Base-by-base conservation (phyloP, 75 land plant species). In the Azolla pinnata region DNA sequence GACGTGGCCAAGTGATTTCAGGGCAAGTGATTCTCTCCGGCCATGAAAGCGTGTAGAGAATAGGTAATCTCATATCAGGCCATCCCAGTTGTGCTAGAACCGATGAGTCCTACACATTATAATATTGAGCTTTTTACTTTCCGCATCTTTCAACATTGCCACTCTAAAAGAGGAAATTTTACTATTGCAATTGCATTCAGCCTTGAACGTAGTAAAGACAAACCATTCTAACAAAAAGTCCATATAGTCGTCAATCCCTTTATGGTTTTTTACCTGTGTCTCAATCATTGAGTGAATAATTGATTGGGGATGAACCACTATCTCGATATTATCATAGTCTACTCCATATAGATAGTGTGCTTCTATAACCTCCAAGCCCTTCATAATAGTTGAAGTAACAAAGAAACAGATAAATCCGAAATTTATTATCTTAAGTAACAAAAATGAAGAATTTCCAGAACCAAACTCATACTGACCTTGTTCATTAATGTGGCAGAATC, bases 11-110 rank as follows among this genome's bases (percentile, higher is more conserved):
- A 8, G 93, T 88, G 30, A 80, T 65, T 70, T 92, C 93, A 9
- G 89, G 88, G 65, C 97, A 92, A 49, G 74, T 76, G 27, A 92
- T 67, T 69, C 97, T 75, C 20, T 92, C 95, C 20, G 97, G 93
- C 97, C 97, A 92, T 18, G 97, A 88, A 51, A 92, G 32, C 1
- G 97, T 92, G 67, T 92, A 92, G 19, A 88, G 77, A 38, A 92
- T 92, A 32, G 97, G 93, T 35, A 92, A 50, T n/a, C 97, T 75
- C 97, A 92, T 92, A 57, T 92, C 89, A 47, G 95, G 95, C 93
- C 93, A 92, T 31, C 97, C 97, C 51, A 92, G 49, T 55, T 92
- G 95, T 38, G 89, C 97, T 26, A 92, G 38, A 12, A 92, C 79
- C 34, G 86, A 85, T 27, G 97, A 92, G 72, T 92, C 97, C 95